A percentile compares a stretch with the other conserved stretches of the same genome.
These are phyloP conservation scores for Fusarium sp. DNA, from an alignment of 2,329 filamentous ascomycete genomes.

Conservation along the genomic window DNA sequence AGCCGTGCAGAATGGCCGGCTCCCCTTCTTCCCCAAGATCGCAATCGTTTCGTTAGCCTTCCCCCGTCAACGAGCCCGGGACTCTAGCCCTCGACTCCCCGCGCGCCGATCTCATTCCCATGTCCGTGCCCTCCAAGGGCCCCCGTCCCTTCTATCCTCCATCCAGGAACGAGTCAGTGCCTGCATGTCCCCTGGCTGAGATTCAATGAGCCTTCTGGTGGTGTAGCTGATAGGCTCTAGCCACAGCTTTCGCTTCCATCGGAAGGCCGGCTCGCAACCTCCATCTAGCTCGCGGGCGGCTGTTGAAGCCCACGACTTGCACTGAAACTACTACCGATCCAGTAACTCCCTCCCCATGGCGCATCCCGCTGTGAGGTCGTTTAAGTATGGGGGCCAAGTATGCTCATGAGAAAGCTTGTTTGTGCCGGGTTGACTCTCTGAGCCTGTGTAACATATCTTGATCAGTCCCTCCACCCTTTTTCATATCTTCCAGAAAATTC, in stretches of 20 bases:
- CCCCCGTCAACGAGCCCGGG: slow-evolving; percentile 8
- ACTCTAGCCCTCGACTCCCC: slow-evolving; percentile 13
- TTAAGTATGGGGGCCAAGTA: not conserved
- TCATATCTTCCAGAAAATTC: too few relatives aligned
- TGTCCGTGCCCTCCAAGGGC: slow-evolving; percentile 12
- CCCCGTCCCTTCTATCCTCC: not conserved
- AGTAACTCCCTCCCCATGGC: not conserved
- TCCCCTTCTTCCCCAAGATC: slow-evolving; percentile 5
- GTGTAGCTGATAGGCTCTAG: slow-evolving; percentile 10
- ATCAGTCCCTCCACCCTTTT: not conserved
- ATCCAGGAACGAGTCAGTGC: slow-evolving; percentile 20
- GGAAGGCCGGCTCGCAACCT: slow-evolving; percentile 6
- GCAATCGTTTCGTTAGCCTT: not conserved
- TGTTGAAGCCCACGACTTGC: not conserved
- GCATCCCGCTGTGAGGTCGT: not conserved
- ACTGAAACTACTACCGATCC: not conserved
- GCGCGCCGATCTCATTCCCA: slow-evolving; percentile 15
- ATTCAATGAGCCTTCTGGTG: not conserved
- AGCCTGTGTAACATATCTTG: not conserved
- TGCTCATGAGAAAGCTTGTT: not conserved
- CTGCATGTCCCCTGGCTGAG: slow-evolving; percentile 15
- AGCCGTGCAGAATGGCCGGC: too few relatives aligned
- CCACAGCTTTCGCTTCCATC: slow-evolving; percentile 3
- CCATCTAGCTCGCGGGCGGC: not conserved
- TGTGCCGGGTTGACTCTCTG: not conserved